Percentiles rank a stretch among this genome's conserved stretches.
Conservation (phyloP, 1,284 basidiomycete species). For the Porogramme epimiltina region DNA sequence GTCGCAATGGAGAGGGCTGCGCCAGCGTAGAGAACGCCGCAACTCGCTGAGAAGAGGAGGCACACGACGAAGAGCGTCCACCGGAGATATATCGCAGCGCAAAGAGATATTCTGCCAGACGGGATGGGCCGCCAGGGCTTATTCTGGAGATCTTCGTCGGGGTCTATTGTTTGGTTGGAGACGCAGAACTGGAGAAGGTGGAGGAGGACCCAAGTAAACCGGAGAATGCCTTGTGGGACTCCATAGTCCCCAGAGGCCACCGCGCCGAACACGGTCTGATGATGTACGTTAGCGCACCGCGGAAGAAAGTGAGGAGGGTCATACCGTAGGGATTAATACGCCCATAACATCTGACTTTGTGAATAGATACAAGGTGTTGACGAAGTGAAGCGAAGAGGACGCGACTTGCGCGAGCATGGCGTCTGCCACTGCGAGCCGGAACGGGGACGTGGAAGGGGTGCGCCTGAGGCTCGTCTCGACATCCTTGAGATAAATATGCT, state of each 20-base stretch:
- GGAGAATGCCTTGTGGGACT: conserved; percentile 5
- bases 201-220: conserved; percentile 42
- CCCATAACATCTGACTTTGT: conserved; percentile 44
- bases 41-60: conserved; percentile 26
- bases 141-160: conserved; percentile 44
- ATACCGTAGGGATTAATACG: conserved; percentile 41
- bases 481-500: no score
- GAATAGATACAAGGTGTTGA: conserved; percentile 37
- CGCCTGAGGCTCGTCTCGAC: no score
- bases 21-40: conserved; percentile 19
- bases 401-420: no score
- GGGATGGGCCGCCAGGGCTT: conserved; percentile 48
- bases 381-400: no score
- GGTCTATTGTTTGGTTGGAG: conserved; percentile 43
- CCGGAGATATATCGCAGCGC: conserved; percentile 34
- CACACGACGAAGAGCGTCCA: conserved; percentile 38
- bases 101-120: conserved; percentile 38
- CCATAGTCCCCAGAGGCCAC: background rate
- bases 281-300: background rate
- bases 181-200: conserved; percentile 45
- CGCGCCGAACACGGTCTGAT: background rate
- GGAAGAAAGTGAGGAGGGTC: background rate
- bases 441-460: no score
- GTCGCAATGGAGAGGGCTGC: conserved; percentile 31
- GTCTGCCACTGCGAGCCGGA: no score